phyloP scores from a whole-genome alignment of 2,329 filamentous ascomycete species.

The Trichoderma harzianum region DNA sequence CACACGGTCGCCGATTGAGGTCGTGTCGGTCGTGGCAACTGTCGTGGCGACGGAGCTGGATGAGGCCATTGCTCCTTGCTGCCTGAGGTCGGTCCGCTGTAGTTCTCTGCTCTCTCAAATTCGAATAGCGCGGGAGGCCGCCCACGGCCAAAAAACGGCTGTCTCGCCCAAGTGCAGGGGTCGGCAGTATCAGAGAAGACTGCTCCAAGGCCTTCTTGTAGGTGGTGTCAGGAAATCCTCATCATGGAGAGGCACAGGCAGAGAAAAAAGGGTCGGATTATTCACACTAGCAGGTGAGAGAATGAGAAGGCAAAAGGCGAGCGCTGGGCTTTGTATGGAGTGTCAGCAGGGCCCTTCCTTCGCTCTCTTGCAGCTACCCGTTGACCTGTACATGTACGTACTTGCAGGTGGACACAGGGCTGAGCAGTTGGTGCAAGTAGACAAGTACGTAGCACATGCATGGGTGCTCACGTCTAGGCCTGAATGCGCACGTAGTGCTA shows the following conservation, averaged over 20 bases:
- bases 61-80: slow-evolving; percentile 10
- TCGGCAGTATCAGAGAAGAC: neutral
- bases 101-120: neutral
- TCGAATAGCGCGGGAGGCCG: slow-evolving; percentile 17
- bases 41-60: neutral
- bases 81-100: neutral
- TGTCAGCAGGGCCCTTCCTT: slow-evolving; percentile 14
- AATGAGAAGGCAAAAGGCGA: neutral
- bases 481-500: neutral
- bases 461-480: neutral
- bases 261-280: neutral
- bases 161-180: slow-evolving; percentile 2
- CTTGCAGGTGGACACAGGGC: slow-evolving; percentile 6
- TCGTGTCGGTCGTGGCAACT: neutral
- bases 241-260: slow-evolving; percentile 9
- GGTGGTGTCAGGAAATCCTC: slow-evolving; percentile 11
- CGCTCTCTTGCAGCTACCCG: neutral
- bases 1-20: neutral
- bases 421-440: slow-evolving; percentile 6
- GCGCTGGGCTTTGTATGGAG: neutral
- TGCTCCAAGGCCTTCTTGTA: neutral
- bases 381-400: neutral
- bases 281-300: neutral
- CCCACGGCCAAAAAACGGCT: slow-evolving; percentile 10
- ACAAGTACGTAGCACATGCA: neutral